Evolutionary conservation across 1,284 basidiomycete genomes (phyloP).

Genomic region (Exobasidium cylindrosporum): DNA sequence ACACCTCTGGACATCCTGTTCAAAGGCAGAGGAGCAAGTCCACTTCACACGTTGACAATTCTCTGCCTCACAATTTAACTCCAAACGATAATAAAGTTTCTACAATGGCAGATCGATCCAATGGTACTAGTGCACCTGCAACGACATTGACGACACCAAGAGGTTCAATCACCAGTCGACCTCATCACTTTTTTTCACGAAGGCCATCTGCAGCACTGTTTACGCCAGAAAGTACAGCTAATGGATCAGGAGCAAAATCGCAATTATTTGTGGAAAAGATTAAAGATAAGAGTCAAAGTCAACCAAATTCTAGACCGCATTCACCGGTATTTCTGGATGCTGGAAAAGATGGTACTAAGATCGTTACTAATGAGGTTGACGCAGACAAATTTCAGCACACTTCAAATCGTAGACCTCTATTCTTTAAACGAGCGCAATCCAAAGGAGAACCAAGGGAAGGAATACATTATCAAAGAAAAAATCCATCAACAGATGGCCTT

Average conservation of each 20-base stretch:
- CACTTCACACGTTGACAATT: slow-evolving; percentile 13
- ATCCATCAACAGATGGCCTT: background rate
- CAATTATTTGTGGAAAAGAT: background rate
- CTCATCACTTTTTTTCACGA: background rate
- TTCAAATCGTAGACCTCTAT: background rate
- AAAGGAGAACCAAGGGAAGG: background rate
- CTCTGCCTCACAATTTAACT: no score
- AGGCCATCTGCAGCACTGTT: background rate
- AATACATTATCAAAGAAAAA: background rate
- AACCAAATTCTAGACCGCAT: slow-evolving; percentile 11
- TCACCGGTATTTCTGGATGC: slow-evolving; percentile 4
- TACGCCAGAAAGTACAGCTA: no score
- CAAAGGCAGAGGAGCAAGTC: slow-evolving; percentile 13
- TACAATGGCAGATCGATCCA: no score
- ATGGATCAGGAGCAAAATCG: no score
- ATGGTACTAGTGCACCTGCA: background rate
- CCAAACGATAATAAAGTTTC: no score
- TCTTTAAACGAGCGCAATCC: background rate
- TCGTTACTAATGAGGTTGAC: background rate
- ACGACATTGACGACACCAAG: no score
- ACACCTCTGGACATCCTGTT: no score
- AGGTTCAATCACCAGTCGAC: no score
- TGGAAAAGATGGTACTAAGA: no score
- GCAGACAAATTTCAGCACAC: background rate
- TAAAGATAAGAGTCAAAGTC: background rate